Base-by-base conservation (phyloP, 2,329 filamentous ascomycete genomes). In the Sarocladiaceae sp. region DNA sequence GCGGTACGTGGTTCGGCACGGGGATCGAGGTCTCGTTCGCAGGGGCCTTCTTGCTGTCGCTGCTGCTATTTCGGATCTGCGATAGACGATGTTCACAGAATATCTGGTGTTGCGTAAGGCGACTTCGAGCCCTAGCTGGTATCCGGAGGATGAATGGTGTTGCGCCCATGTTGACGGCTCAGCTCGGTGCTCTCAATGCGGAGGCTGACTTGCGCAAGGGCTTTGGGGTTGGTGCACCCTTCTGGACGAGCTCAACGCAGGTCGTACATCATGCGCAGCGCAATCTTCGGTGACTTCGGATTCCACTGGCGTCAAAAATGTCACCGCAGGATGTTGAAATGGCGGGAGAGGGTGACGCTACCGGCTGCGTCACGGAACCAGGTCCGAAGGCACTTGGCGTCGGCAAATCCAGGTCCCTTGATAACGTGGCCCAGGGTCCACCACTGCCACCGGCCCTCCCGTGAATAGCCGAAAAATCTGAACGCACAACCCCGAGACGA, bases 71-170 rank as follows among this genome's bases (percentile, higher is more conserved):
- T 26, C 23, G 37, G 15, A n/a, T 6, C 18, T 41, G 37, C 10
- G 29, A 24, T 3, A 9, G n/a, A 15, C 29, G 18, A 7, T 6
- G 15, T 35, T 29, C 29, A 15, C n/a, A 29, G 37, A 41, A 16
- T 4, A 18, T 21, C 7, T 11, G 19, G 34, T 39, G n/a, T 7
- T 21, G 29, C 15, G 29, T 6, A 18, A 41, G n/a, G 6, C 23
- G 5, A 11, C 19, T 16, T 21, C 23, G 37, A 13, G 34, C 15
- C 5, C 37, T 21, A 24, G 51, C 9, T 50, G 49, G 23, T 55
- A 57, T 23, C 55, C 56, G 40, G 43, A 49, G 9, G 46, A 51
- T 23, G 19, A 33, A 16, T 18, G 42, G 42, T 15, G 12, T 35
- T 35, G 33, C 11, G 16, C 7, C 10, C 33, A 35, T 35, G 16